A percentile compares a stretch with the other conserved stretches of the same genome.
Conservation (phyloP, 2,329 filamentous ascomycete genomes). For the Juglanconis oblonga region DNA sequence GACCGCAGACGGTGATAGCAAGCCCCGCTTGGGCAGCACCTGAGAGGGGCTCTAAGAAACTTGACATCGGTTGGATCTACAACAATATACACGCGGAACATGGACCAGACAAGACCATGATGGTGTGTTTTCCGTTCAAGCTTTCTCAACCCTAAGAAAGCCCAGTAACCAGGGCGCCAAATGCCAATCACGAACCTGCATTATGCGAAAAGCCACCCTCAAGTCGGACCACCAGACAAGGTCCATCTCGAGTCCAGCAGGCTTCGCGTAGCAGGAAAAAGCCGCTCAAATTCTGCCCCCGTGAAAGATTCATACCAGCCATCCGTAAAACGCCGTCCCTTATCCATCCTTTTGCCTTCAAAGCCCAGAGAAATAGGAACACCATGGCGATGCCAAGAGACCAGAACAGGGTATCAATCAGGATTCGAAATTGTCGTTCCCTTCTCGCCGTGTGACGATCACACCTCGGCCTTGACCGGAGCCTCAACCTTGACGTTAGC, state of each 20-base stretch:
- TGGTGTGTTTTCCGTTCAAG: background rate
- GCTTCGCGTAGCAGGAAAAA: background rate
- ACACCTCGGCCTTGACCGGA: constrained; percentile 19
- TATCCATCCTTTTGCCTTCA: constrained; percentile 2
- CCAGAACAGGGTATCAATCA: constrained; percentile 17
- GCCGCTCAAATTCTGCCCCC: background rate
- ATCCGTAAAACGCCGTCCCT: constrained; percentile 14
- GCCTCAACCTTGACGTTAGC: constrained; percentile 22
- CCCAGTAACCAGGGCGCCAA: background rate
- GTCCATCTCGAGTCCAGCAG: background rate
- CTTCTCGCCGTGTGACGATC: background rate
- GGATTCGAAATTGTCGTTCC: background rate
- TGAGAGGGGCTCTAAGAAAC: too few relatives aligned
- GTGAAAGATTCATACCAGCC: constrained; percentile 8
- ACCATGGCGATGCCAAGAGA: constrained; percentile 13
- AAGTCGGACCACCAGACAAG: background rate
- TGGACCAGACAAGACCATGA: background rate
- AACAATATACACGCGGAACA: too few relatives aligned
- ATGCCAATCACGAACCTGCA: background rate
- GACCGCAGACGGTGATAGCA: too few relatives aligned
- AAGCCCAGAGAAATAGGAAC: constrained; percentile 2
- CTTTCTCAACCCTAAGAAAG: background rate
- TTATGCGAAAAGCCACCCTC: background rate
- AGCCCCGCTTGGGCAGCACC: too few relatives aligned
- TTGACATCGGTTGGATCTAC: too few relatives aligned